phyloP scores from a whole-genome alignment of 1,284 basidiomycete species.

The Ustilago sp. region DNA sequence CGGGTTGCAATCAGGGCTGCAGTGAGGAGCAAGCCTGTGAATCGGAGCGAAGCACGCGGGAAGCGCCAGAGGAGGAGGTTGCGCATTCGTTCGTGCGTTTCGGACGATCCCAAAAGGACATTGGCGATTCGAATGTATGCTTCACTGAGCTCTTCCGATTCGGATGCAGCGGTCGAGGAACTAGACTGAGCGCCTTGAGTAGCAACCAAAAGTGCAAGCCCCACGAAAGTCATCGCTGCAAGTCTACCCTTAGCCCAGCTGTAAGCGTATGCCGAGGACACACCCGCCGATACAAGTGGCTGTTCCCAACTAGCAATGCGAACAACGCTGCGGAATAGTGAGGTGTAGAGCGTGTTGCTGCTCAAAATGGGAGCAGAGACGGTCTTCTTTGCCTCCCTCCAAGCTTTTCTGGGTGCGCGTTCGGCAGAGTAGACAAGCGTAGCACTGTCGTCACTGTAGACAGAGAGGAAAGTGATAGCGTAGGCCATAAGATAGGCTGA shows the following conservation, averaged over 20 bases:
- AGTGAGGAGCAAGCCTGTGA: slow-evolving; percentile 15
- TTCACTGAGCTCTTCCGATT: slow-evolving; percentile 23
- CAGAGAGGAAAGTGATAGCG: slow-evolving; percentile 27
- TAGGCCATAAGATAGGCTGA: slow-evolving; percentile 39
- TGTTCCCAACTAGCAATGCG: slow-evolving; percentile 42
- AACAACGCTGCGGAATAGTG: slow-evolving; percentile 16
- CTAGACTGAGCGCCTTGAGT: slow-evolving; percentile 11
- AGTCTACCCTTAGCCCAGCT: slow-evolving; percentile 46
- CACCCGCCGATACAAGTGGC: slow-evolving; percentile 24
- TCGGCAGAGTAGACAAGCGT: slow-evolving; percentile 31
- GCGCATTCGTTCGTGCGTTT: slow-evolving; percentile 45
- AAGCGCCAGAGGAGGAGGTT: slow-evolving; percentile 45
- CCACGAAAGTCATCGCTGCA: slow-evolving; percentile 17
- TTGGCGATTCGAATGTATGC: slow-evolving; percentile 27
- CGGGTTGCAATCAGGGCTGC: slow-evolving; percentile 17
- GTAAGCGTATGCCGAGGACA: slow-evolving; percentile 32
- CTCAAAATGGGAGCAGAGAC: slow-evolving; percentile 11
- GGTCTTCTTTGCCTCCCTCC: background rate
- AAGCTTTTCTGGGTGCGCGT: slow-evolving; percentile 8
- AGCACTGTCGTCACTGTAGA: slow-evolving; percentile 31
- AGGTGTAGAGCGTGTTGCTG: slow-evolving; percentile 38
- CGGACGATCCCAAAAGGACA: slow-evolving; percentile 27
- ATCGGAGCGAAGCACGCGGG: slow-evolving; percentile 39
- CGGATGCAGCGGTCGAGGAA: background rate
- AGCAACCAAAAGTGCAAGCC: slow-evolving; percentile 21